Evolutionary conservation across 306 rosid genomes (phyloP), one percentile per base, ranked within the genome.

Genomic region (Pterocarpus santalinus): DNA sequence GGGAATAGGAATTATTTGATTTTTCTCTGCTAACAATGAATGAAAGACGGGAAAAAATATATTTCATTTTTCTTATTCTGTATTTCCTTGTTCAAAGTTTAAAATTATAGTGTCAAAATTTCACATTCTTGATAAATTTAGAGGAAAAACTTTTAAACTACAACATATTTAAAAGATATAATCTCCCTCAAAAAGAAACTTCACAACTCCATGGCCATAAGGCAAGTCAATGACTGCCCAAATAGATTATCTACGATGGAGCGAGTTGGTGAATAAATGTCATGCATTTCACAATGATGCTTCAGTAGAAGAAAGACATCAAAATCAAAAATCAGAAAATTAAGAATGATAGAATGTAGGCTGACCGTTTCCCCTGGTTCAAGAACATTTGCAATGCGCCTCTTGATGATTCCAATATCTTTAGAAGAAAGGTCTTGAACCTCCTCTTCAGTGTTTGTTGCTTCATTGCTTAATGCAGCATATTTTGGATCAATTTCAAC

Each of bases 311-410:
- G 58, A 75, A 46, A 82, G 32, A 8, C 49, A 41, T 34, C 16
- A 80, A 80, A 51, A 52, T 41, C n/a, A 67, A 32, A 57, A 72
- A 63, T 38, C 51, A 70, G 53, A 66, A 56, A 53, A 66, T 71
- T 57, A 41, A 69, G 77, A 62, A 73, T 62, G 69, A 67, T 43
- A 63, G 72, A 58, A 72, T 16, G 46, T 5, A 32, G 62, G 55
- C 77, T 75, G 63, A 90, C 98, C 36, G 97, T 95, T 89, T 95
- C 99, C 38, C 89, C 96, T 7, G 94, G 90, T 88, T 86, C 92
- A 58, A 95, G 96, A 53, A 76, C 84, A 84, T 91, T 84, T 46
- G 98, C 93, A 77, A 95, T 91, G 56, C 97, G 92, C 85, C 99
- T 87, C 89, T 95, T 95, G 30, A 93, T 93, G 88, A 33, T 80